These are phyloP conservation scores for Rhodotorula graminis DNA, from an alignment of 768 basidiomycete genomes.

Conservation along the genomic window DNA sequence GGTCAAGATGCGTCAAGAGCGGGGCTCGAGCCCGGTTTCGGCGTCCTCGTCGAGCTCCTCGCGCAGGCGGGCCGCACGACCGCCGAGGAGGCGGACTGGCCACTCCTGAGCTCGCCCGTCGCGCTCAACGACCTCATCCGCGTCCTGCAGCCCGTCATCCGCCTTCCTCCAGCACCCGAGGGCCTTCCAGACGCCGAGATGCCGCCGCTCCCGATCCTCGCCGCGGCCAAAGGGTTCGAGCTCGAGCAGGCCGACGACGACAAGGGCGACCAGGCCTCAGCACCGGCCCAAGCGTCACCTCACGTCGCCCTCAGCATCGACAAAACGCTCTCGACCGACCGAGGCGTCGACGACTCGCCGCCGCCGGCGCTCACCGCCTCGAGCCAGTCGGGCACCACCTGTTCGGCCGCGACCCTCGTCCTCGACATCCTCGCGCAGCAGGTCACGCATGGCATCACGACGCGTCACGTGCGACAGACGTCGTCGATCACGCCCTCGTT, in stretches of 20 bases:
- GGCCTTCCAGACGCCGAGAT: neutral
- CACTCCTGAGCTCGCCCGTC: neutral
- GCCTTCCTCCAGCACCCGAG: neutral
- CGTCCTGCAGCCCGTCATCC: neutral
- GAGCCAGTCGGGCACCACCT: neutral
- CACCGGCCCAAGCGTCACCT: no score
- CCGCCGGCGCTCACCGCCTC: neutral
- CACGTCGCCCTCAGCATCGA: no score
- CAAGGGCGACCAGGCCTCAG: no score
- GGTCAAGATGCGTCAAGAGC: neutral
- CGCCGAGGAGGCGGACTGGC: neutral
- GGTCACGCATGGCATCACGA: neutral
- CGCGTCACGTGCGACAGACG: neutral
- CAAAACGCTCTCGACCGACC: neutral
- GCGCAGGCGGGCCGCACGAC: neutral
- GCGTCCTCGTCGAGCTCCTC: neutral
- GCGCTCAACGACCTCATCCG: neutral
- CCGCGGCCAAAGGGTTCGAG: neutral
- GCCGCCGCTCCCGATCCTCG: neutral
- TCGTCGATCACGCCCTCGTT: neutral
- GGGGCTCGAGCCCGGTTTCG: neutral
- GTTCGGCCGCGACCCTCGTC: neutral
- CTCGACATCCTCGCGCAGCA: conserved; percentile 12
- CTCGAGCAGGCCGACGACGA: no score
- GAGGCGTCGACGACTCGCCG: neutral